Evolutionary conservation across 1,284 basidiomycete genomes (phyloP).

Genomic region (Trametes versicolor): DNA sequence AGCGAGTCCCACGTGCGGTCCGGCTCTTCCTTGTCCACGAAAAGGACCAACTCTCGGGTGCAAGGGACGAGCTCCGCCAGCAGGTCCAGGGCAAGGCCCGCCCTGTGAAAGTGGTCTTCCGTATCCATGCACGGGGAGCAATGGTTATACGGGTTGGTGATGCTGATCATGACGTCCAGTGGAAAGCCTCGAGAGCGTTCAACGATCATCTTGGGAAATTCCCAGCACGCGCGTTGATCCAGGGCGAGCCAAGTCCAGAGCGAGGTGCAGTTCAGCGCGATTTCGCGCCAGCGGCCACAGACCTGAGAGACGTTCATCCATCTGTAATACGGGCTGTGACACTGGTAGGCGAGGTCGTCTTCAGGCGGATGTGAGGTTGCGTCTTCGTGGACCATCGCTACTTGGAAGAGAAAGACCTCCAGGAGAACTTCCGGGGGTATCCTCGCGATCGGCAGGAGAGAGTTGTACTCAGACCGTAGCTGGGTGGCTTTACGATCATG

Average conservation of each 20-base stretch:
- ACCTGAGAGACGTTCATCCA: conserved; percentile 2
- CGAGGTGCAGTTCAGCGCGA: not conserved
- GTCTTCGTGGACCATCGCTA: not conserved
- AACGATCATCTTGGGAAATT: not conserved
- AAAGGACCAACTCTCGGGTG: no score
- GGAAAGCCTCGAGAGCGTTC: not conserved
- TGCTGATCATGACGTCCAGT: not conserved
- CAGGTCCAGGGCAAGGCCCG: no score
- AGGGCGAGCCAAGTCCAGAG: conserved; percentile 11
- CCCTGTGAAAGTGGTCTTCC: no score
- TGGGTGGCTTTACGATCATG: no score
- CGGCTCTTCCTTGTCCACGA: no score
- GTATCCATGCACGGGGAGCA: no score
- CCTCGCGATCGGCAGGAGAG: no score
- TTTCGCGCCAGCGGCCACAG: not conserved
- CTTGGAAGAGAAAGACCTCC: conserved; percentile 16
- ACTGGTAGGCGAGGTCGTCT: not conserved
- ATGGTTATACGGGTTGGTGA: not conserved
- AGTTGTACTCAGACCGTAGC: no score
- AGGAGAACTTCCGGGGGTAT: conserved; percentile 15
- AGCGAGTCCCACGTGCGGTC: no score
- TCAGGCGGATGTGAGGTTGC: not conserved
- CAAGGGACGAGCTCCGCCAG: no score
- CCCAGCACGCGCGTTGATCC: conserved; percentile 1
- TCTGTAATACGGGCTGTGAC: not conserved